Evolutionary conservation across 192 early-diverging fungal species (phyloP).

Genomic region (Coemansia asiatica): DNA sequence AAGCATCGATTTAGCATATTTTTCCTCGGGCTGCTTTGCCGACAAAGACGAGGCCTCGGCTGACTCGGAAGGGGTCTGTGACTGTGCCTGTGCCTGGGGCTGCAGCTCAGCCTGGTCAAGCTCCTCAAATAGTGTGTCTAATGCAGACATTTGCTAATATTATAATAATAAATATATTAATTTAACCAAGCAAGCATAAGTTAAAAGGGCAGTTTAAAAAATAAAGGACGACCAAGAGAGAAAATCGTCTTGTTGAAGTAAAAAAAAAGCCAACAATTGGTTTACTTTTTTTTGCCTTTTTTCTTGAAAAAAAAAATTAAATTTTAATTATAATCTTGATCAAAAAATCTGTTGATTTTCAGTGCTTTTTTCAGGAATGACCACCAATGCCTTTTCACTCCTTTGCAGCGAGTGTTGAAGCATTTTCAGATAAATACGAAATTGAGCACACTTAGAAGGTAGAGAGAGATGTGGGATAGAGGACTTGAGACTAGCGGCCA

Average conservation of each 20-base stretch:
- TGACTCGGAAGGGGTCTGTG: neutral
- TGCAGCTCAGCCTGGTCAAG: constrained; percentile 64
- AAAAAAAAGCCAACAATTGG: neutral
- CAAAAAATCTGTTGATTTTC: neutral
- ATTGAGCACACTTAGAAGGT: neutral
- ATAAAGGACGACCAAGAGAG: no score
- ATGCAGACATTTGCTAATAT: constrained; percentile 69
- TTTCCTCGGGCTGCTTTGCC: constrained; percentile 34
- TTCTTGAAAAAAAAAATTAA: constrained; percentile 4
- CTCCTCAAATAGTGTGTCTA: constrained; percentile 76
- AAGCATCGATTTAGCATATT: constrained; percentile 65
- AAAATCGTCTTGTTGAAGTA: no score
- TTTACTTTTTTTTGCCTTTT: neutral
- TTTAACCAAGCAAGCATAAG: neutral
- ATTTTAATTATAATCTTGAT: neutral
- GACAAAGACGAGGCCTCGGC: neutral
- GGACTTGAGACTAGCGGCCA: neutral
- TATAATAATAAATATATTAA: constrained; percentile 56
- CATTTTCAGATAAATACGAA: neutral
- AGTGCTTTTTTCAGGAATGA: neutral
- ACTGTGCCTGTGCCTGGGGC: constrained; percentile 13
- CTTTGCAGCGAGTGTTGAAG: neutral
- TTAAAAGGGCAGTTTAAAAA: neutral
- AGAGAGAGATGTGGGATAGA: constrained; percentile 1
- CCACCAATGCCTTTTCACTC: no score